Conservation (phyloP, 257 asterid genomes). For the Penstemon eatonii region DNA sequence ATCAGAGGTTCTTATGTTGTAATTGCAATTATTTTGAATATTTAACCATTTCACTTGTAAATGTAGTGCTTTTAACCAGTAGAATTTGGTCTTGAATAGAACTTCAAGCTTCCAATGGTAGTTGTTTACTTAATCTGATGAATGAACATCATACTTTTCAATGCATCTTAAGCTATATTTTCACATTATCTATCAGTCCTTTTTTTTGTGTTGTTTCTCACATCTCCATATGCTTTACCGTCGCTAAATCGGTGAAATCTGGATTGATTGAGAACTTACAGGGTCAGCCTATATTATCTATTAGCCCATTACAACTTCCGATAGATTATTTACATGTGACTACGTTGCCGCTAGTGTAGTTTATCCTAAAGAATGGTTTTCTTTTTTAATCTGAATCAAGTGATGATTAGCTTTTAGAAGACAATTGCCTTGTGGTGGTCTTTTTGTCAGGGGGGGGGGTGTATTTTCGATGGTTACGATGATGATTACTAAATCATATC, state of each 20-base stretch:
- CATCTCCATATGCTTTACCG: not conserved
- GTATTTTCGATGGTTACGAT: not conserved
- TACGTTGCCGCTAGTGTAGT: not conserved
- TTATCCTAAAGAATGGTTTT: not conserved
- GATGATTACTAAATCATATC: not conserved
- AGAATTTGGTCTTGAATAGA: not conserved
- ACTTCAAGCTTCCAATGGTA: not conserved
- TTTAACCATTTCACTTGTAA: not conserved
- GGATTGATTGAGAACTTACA: not conserved
- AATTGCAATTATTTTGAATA: not conserved
- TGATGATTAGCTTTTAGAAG: not conserved
- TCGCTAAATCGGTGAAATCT: not conserved
- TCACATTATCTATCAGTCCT: not conserved
- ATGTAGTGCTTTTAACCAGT: not conserved
- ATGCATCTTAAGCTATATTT: not conserved
- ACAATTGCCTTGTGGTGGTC: not conserved
- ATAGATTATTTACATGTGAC: not conserved
- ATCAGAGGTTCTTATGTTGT: not conserved
- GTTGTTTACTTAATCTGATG: not conserved
- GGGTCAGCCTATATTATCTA: constrained; percentile 3
- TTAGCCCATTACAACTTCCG: not conserved
- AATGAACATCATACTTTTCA: not conserved
- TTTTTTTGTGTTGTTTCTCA: not conserved
- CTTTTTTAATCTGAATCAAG: not conserved
- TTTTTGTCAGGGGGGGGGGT: not conserved